A percentile compares a stretch with the other conserved stretches of the same genome.
phyloP scores from a whole-genome alignment of 2,329 filamentous ascomycete genomes.

The Pseudocercospora fijiensis region DNA sequence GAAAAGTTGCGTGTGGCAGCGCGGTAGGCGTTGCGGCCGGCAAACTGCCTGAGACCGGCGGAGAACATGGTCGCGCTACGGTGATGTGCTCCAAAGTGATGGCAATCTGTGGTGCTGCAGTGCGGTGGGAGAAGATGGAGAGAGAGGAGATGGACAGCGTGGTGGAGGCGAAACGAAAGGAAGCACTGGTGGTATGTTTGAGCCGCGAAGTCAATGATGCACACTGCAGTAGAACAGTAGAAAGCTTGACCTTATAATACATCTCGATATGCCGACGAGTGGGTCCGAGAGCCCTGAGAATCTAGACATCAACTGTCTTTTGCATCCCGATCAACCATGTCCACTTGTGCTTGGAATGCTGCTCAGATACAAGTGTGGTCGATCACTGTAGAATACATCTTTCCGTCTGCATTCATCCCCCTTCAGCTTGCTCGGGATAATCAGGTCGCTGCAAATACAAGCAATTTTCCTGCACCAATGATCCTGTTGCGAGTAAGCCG shows the following conservation, averaged over 20 bases:
- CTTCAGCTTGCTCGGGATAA: neutral
- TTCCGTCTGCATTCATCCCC: neutral
- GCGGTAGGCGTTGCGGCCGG: conserved; percentile 32
- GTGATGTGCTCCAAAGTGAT: neutral
- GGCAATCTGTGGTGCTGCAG: neutral
- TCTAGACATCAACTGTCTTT: neutral
- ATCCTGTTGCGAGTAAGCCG: neutral
- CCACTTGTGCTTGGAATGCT: neutral
- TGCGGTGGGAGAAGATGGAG: neutral
- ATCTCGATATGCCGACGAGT: neutral
- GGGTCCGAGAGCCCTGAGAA: neutral
- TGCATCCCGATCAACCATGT: neutral
- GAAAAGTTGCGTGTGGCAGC: conserved; percentile 68
- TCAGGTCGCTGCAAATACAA: neutral
- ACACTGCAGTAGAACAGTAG: too few species aligned
- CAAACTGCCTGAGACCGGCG: conserved; percentile 38
- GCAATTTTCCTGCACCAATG: neutral
- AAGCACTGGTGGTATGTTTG: neutral
- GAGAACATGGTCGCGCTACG: conserved; percentile 41
- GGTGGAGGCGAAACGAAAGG: neutral
- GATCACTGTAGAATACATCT: too few species aligned
- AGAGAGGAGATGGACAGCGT: neutral
- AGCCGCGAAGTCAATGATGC: neutral
- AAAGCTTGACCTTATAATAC: neutral
- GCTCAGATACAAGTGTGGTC: neutral